phyloP scores from a whole-genome alignment of 768 basidiomycete species.

The Termitomyces sp. region DNA sequence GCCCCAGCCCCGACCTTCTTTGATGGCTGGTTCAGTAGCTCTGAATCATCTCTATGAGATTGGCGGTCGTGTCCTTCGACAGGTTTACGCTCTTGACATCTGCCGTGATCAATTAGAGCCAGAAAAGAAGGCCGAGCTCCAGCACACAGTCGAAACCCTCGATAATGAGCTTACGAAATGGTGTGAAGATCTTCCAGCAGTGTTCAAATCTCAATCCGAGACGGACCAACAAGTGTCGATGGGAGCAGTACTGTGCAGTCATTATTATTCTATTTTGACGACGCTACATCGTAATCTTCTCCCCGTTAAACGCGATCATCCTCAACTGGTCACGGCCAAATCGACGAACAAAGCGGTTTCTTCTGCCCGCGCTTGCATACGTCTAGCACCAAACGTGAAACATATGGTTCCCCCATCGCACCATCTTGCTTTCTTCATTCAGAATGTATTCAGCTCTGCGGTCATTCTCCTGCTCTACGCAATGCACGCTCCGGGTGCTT shows the following conservation, averaged over 20 bases:
- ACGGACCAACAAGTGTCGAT: slow-evolving; percentile 81
- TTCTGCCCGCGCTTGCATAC: slow-evolving; percentile 81
- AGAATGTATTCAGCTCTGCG: slow-evolving; percentile 84
- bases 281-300: slow-evolving; percentile 87
- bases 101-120: slow-evolving; percentile 71
- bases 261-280: slow-evolving; percentile 84
- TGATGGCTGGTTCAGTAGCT: slow-evolving; percentile 81
- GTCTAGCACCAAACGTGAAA: slow-evolving; percentile 79
- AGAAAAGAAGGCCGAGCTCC: slow-evolving; percentile 71
- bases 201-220: slow-evolving; percentile 69
- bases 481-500: slow-evolving; percentile 69
- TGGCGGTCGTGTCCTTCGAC: slow-evolving; percentile 73
- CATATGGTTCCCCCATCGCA: slow-evolving; percentile 82
- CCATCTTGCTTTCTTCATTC: slow-evolving; percentile 85
- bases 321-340: slow-evolving; percentile 58
- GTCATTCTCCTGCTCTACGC: slow-evolving; percentile 82
- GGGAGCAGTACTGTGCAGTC: slow-evolving; percentile 82
- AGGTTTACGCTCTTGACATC: slow-evolving; percentile 78
- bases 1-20: slow-evolving; percentile 49
- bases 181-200: slow-evolving; percentile 72
- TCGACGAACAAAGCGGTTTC: slow-evolving; percentile 79
- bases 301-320: slow-evolving; percentile 71
- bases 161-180: slow-evolving; percentile 76
- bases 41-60: slow-evolving; percentile 80
- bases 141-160: slow-evolving; percentile 70